These are phyloP conservation scores for Protoeuglena noctilucae DNA, from an alignment of 139 green algal genomes.

Conservation along the genomic window DNA sequence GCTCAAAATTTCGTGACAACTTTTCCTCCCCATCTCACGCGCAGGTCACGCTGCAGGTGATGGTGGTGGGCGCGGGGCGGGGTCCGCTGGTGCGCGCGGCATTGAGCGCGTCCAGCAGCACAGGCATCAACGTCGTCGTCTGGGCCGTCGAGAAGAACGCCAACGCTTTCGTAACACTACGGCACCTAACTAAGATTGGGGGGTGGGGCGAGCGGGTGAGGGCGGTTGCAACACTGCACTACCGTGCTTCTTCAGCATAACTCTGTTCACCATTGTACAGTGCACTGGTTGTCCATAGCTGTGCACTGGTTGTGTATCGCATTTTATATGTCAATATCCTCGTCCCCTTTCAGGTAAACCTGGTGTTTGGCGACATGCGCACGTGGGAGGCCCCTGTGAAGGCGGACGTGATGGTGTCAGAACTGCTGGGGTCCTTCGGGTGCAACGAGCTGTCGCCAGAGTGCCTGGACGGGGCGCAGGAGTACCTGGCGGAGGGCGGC, in stretches of 20 bases:
- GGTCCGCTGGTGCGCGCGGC: conserved; percentile 73
- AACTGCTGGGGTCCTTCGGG: conserved; percentile 90
- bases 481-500: conserved; percentile 17
- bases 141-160: conserved; percentile 98
- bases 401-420: conserved; percentile 23
- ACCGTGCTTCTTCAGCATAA: no score
- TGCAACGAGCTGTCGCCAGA: conserved; percentile 98
- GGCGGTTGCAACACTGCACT: no score
- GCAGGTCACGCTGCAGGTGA: conserved; percentile 31
- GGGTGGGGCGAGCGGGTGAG: conserved; percentile 22
- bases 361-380: conserved; percentile 8
- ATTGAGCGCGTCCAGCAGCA: conserved; percentile 17
- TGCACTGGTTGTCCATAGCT: no score
- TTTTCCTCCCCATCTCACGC: no score
- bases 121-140: conserved; percentile 36
- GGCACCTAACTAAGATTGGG: conserved; percentile 46
- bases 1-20: no score
- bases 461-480: conserved; percentile 63
- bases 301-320: no score
- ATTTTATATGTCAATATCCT: no score
- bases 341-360: no score
- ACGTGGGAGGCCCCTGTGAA: background rate
- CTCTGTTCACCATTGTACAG: no score
- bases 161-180: conserved; percentile 82
- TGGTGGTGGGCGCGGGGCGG: conserved; percentile 87